These are phyloP conservation scores for Picea glauca DNA, from an alignment of 75 land plant genomes.

Conservation along the genomic window DNA sequence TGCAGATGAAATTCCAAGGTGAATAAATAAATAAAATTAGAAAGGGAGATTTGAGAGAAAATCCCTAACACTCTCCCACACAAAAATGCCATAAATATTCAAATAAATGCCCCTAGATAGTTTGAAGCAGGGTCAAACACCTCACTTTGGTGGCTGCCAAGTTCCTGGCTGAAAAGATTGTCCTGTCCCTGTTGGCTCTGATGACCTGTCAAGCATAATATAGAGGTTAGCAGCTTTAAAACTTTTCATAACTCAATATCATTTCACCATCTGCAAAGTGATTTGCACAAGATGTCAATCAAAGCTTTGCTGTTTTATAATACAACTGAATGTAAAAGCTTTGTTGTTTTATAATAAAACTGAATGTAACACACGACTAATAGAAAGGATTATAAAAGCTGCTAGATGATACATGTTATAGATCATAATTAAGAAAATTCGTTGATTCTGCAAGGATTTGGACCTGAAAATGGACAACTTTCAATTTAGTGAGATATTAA, in stretches of 20 bases:
- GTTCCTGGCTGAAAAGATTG: slow-evolving; percentile 8
- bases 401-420: not conserved
- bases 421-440: not conserved
- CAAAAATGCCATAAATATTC: not conserved
- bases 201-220: slow-evolving; percentile 2
- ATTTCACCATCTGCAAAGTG: not conserved
- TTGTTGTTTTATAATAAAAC: too few species aligned
- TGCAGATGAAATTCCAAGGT: not conserved
- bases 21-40: not conserved
- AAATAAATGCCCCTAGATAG: not conserved
- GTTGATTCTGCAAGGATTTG: not conserved
- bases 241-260: not conserved
- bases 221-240: not conserved
- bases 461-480: not conserved
- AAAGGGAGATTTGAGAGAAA: not conserved
- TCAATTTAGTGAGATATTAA: not conserved
- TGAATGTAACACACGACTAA: too few species aligned
- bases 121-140: not conserved
- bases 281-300: not conserved
- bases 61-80: not conserved
- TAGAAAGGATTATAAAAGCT: too few species aligned
- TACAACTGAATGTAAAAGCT: too few species aligned
- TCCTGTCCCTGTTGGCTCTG: not conserved
- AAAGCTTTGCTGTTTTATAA: not conserved
- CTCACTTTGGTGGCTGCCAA: slow-evolving; percentile 11